Base-by-base conservation (phyloP, 345 rosid species). In the Leavenworthia alabamica region DNA sequence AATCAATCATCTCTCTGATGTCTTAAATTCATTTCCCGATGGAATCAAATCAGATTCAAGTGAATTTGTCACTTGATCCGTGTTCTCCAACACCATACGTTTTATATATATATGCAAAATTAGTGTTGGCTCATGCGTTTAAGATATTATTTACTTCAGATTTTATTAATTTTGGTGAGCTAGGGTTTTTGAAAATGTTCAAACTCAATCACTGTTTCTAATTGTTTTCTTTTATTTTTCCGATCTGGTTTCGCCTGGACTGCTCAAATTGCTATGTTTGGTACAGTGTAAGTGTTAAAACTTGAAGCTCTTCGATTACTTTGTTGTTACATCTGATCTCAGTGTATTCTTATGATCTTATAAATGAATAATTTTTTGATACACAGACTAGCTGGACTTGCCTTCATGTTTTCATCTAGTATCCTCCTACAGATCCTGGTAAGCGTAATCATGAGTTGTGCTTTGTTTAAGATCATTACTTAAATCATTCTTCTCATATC, bases 391-490 rank as follows among this genome's bases (percentile, higher is more conserved):
- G 98, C 93, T 61, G 96, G 95, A 51, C 92, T 88, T 62, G 98
- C 96, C 24, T 91, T 91, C 77, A 91, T 91, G 98, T 91, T 88
- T 79, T 91, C 96, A 5, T 76, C 93, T 7, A 83, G 95, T 70
- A 88, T 91, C 60, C 78, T 91, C 62, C 83, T 91, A 39, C 95
- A 91, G 82, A 84, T 88, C 72, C 73, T 93, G 96, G 95, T 6
- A n/a, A 23, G 3, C 55, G 4, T 17, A 24, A 56, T 56, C 41
- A 8, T 55, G 28, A 9, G 8, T 5, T 41, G 5, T 58, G n/a
- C 36, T 36, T 67, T 47, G 59, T 42, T 28, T 37, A 41, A 41
- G n/a, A 42, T 42, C 46, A n/a, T 9, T 7, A 27, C 51, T 48
- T 41, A 7, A 20, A 58, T 41, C 22, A 28, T 47, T 57, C 49